A percentile compares a stretch with the other conserved stretches of the same genome.
phyloP scores from a whole-genome alignment of 2,329 filamentous ascomycete genomes.

The Arachnomyces sp. region DNA sequence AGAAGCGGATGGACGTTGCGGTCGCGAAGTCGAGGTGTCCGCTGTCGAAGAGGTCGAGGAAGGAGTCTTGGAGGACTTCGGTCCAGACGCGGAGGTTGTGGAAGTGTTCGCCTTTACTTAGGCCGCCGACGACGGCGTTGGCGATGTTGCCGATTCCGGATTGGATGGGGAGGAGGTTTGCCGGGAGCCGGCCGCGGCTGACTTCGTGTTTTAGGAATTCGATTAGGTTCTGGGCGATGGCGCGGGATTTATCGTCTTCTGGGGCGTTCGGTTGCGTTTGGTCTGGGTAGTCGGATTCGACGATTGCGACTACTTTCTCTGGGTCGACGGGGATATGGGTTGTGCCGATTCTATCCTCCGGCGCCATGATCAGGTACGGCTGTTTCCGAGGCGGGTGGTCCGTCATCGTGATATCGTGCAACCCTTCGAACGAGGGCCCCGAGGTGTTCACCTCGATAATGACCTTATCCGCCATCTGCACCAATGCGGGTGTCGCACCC shows the following conservation, averaged over 20 bases:
- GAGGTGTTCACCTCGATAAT: slow-evolving; percentile 90
- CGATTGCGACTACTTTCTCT: slow-evolving; percentile 72
- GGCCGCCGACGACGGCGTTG: slow-evolving; percentile 80
- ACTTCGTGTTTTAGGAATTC: slow-evolving; percentile 85
- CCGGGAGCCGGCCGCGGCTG: slow-evolving; percentile 63
- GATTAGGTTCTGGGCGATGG: slow-evolving; percentile 71
- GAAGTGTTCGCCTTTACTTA: slow-evolving; percentile 69
- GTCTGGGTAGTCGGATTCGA: slow-evolving; percentile 79
- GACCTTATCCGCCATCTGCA: slow-evolving; percentile 88
- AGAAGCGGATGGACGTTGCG: slow-evolving; percentile 83
- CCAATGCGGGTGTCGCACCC: slow-evolving; percentile 73
- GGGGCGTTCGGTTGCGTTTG: slow-evolving; percentile 65
- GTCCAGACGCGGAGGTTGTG: slow-evolving; percentile 87
- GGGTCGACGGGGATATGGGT: slow-evolving; percentile 76
- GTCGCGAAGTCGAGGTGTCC: slow-evolving; percentile 84
- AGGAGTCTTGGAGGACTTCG: slow-evolving; percentile 85
- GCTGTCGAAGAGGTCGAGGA: slow-evolving; percentile 85
- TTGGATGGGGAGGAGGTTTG: slow-evolving; percentile 70
- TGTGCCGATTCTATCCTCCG: slow-evolving; percentile 78
- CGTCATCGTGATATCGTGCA: slow-evolving; percentile 88
- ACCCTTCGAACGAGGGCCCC: slow-evolving; percentile 72
- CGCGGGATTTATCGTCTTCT: slow-evolving; percentile 62
- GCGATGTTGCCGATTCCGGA: slow-evolving; percentile 89
- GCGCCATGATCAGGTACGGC: slow-evolving; percentile 75
- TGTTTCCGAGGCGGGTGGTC: slow-evolving; percentile 72